These are phyloP conservation scores for Triticum timopheevii DNA, from an alignment of 176 grass and related monocot species.

Conservation along the genomic window DNA sequence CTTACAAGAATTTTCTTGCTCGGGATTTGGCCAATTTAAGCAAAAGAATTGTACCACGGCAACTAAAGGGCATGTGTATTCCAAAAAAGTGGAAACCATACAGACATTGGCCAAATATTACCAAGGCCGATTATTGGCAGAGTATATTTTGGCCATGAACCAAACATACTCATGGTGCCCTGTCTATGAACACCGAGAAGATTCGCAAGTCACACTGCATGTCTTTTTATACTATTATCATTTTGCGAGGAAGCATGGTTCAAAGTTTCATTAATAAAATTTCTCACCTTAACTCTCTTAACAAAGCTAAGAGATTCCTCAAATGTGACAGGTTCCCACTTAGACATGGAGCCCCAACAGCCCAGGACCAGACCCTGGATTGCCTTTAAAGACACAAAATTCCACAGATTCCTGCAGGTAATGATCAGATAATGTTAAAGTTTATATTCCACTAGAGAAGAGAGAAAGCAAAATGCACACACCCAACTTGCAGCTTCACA, in stretches of 20 bases:
- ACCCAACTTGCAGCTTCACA: background rate
- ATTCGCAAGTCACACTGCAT: background rate
- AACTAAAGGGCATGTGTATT: background rate
- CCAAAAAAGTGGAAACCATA: background rate
- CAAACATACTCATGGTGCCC: background rate
- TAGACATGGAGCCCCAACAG: constrained; percentile 38
- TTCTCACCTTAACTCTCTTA: constrained; percentile 66
- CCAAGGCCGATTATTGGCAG: background rate
- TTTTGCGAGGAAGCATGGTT: background rate
- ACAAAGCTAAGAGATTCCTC: constrained; percentile 69
- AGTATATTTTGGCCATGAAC: background rate
- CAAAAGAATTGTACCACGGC: background rate
- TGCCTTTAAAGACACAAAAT: constrained; percentile 37
- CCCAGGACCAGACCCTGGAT: constrained; percentile 22
- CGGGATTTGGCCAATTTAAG: background rate
- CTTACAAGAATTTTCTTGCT: background rate
- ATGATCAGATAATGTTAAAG: constrained; percentile 26
- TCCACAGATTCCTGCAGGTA: constrained; percentile 39
- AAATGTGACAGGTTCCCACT: constrained; percentile 55
- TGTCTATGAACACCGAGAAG: background rate
- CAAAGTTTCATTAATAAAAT: constrained; percentile 17
- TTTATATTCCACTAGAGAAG: background rate
- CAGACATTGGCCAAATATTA: background rate
- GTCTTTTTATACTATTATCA: background rate
- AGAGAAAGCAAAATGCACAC: background rate